These are phyloP conservation scores for Plantago major DNA, from an alignment of 257 asterid genomes.

Conservation along the genomic window DNA sequence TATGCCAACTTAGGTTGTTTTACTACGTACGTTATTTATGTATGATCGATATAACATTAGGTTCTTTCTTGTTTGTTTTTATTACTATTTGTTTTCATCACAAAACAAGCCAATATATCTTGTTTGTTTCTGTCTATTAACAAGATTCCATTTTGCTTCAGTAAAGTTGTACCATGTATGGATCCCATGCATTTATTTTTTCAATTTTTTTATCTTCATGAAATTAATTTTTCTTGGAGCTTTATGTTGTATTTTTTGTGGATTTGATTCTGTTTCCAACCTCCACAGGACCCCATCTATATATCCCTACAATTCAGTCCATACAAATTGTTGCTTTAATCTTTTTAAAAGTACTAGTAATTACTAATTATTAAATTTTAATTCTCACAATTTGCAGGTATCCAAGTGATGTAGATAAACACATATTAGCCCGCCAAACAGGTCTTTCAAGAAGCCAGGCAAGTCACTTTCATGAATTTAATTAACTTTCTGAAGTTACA, in stretches of 20 bases:
- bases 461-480: constrained; percentile 33
- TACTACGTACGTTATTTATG: not conserved
- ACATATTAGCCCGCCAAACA: constrained; percentile 91
- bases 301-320: not conserved
- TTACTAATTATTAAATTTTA: not conserved
- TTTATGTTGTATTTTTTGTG: constrained; percentile 25
- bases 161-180: constrained; percentile 15
- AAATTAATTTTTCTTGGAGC: not conserved
- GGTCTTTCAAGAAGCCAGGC: constrained; percentile 99
- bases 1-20: constrained; percentile 19
- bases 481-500: constrained; percentile 2
- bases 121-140: constrained; percentile 29
- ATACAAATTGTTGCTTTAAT: not conserved
- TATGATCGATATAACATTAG: constrained; percentile 5
- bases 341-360: not conserved
- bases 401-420: constrained; percentile 98
- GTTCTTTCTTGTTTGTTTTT: constrained; percentile 30
- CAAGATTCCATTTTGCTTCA: constrained; percentile 23
- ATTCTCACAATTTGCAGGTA: constrained; percentile 46
- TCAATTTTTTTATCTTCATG: not conserved
- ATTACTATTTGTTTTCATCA: constrained; percentile 26
- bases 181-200: constrained; percentile 10
- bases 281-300: constrained; percentile 31
- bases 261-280: constrained; percentile 34
- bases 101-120: constrained; percentile 22